Evolutionary conservation across 2,329 filamentous ascomycete genomes (phyloP), one percentile per base, ranked within the genome.

Genomic region (Orbilia brochopaga): DNA sequence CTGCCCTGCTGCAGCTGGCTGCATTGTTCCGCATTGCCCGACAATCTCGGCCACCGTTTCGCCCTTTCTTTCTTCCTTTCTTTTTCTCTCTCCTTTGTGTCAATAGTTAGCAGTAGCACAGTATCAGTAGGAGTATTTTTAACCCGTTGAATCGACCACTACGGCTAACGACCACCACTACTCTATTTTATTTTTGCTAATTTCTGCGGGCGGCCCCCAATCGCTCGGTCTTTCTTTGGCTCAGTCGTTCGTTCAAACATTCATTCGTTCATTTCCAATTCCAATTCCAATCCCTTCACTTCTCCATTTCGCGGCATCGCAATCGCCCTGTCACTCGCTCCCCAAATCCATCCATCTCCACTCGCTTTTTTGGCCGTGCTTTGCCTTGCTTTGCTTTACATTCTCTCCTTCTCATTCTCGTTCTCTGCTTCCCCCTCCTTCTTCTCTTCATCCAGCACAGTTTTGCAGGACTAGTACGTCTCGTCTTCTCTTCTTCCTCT

Each of bases 351-450:
- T 32, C 27, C 27, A 32, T 32, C 27, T 32, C 27, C 27, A 8
- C 27, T 3, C 27, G 3, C 27, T 3, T 8, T 32, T 32, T 32
- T 3, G 11, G n/a, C 48, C 48, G 21, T 15, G 13, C n/a, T 24
- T 52, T 52, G 13, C 21, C 19, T 52, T 15, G 13, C n/a, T 24
- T 52, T 52, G 13, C 21, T 52, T 52, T 52, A 11, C 21, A 24
- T 52, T 52, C 48, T 52, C 27, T 42, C 37, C 13, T 42, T 42
- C 37, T 42, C 37, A 32, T 32, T 32, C 27, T 32, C 27, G 27
- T 32, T 32, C 37, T 42, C n/a, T n/a, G n/a, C n/a, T n/a, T n/a
- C n/a, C n/a, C n/a, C n/a, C n/a, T n/a, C 3, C 37, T 42, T 13
- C 37, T 42, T 42, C 13, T 13, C 37, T 42, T 15, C 37, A 42